A percentile compares a stretch with the other conserved stretches of the same genome.
phyloP scores from a whole-genome alignment of 2,329 filamentous ascomycete genomes.

The Beauveria asiatica region DNA sequence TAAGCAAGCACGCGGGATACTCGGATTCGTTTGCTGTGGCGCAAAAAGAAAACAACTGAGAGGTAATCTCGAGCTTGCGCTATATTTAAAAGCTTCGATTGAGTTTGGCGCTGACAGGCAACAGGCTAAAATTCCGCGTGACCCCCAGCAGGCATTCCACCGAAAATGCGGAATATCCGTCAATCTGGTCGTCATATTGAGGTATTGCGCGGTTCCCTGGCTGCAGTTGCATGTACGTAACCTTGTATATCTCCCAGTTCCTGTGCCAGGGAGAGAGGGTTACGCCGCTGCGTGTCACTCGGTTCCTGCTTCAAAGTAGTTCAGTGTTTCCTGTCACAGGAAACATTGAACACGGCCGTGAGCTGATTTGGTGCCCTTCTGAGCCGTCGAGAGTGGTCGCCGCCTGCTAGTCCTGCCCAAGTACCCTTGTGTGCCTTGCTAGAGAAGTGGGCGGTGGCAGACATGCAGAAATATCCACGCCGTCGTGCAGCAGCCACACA shows the following conservation, averaged over 20 bases:
- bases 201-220: no score
- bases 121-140: neutral
- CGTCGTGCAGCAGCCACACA: conserved; percentile 6
- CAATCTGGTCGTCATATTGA: neutral
- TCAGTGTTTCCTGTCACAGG: neutral
- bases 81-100: neutral
- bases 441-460: neutral
- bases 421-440: neutral
- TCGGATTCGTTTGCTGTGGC: no score
- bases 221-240: neutral
- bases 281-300: neutral
- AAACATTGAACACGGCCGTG: neutral
- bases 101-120: neutral
- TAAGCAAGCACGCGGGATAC: neutral
- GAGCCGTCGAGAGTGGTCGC: neutral
- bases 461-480: neutral
- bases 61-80: neutral
- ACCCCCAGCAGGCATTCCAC: neutral
- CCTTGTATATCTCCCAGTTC: neutral
- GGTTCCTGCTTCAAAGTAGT: neutral
- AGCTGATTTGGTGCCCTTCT: neutral
- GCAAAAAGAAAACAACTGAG: no score
- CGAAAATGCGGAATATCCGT: no score
- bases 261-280: neutral
- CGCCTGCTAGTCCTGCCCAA: neutral